Conservation (phyloP, 805 yeast genomes). For the Candida maesae region DNA sequence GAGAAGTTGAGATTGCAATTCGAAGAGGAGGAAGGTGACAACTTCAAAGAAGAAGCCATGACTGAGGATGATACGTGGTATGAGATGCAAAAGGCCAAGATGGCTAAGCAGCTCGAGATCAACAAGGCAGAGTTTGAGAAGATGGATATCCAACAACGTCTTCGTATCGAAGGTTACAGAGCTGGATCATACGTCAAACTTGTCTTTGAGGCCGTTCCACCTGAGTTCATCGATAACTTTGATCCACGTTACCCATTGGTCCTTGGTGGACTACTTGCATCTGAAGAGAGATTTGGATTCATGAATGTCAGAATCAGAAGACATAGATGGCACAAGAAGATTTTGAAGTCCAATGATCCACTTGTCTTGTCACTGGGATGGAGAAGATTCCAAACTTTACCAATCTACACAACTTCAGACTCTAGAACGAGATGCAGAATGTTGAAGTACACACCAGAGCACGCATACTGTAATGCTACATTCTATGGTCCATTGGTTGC, state of each 20-base stretch:
- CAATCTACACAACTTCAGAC: constrained; percentile 93
- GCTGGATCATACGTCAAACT: constrained; percentile 94
- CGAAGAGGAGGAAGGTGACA: constrained; percentile 74
- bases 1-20: constrained; percentile 86
- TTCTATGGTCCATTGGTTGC: constrained; percentile 97
- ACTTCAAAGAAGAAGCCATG: constrained; percentile 78
- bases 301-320: constrained; percentile 92
- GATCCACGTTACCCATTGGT: constrained; percentile 83
- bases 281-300: constrained; percentile 91
- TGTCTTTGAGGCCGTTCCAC: constrained; percentile 79
- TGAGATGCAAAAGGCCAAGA: constrained; percentile 93
- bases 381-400: constrained; percentile 97
- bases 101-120: constrained; percentile 93
- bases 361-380: constrained; percentile 91
- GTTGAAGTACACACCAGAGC: constrained; percentile 98
- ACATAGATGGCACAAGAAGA: constrained; percentile 98
- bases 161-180: constrained; percentile 82
- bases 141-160: constrained; percentile 73
- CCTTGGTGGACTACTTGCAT: constrained; percentile 85
- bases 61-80: constrained; percentile 95
- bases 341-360: constrained; percentile 93
- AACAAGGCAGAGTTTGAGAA: constrained; percentile 74
- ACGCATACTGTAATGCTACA: constrained; percentile 91
- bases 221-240: constrained; percentile 84
- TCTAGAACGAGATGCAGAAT: constrained; percentile 97